Evolutionary conservation across 148 eudicot species (phyloP).

Genomic region (Vaccinium corymbosum): DNA sequence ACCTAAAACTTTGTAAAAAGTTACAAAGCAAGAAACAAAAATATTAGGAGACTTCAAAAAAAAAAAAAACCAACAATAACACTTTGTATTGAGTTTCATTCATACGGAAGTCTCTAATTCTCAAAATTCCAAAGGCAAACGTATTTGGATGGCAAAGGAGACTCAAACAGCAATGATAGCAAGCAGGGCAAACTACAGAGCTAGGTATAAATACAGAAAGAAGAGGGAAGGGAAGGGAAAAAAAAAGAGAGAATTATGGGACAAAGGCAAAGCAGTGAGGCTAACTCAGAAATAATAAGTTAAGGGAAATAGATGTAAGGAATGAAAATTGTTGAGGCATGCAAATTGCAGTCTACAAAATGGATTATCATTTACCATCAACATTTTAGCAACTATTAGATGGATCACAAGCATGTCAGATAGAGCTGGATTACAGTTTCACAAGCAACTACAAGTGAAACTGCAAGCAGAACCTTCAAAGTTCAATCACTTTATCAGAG

Average conservation of each 20-base stretch:
- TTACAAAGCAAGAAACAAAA: neutral
- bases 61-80: too few species aligned
- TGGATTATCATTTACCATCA: neutral
- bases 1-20: neutral
- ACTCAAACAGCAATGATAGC: neutral
- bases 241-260: neutral
- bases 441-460: neutral
- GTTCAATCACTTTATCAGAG: neutral
- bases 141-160: neutral
- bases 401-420: neutral
- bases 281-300: neutral
- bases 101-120: neutral
- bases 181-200: neutral
- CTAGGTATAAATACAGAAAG: neutral
- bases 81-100: neutral
- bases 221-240: neutral
- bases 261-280: neutral
- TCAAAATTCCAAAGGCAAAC: neutral
- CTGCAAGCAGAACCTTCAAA: neutral
- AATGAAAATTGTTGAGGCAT: neutral
- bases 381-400: neutral
- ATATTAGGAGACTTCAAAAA: neutral
- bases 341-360: neutral
- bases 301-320: neutral
- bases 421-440: neutral